Evolutionary conservation across 106 monocot genomes (phyloP), one percentile per base, ranked within the genome.

Genomic region (Posidonia australis): DNA sequence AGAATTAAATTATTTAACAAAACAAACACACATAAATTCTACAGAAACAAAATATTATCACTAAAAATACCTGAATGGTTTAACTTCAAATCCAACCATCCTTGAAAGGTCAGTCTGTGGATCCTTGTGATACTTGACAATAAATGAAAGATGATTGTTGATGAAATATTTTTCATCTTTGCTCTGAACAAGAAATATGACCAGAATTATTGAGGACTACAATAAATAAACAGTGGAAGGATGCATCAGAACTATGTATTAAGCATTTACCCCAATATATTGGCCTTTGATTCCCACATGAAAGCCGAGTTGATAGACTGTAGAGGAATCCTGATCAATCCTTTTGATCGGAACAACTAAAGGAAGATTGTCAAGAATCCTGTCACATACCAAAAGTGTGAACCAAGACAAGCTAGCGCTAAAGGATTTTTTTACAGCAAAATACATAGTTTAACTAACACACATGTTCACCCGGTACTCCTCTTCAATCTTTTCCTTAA

Each of bases 351-450:
- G 81, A 69, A 93, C 89, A 59, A 93, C 86, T 42, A 89, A 68
- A 6, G 89, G 89, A 63, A 93, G 83, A 64, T 93, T 93, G 73
- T 94, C 86, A 22, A 94, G 86, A 68, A 94, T 94, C 93, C 89
- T 89, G 74, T 68, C 58, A 54, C 30, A 53, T 10, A 53, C 45
- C 31, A 64, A n/a, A 71, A 43, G n/a, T 19, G 25, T 14, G 22
- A 29, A 9, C 47, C 20, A 23, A 18, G 12, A 67, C 30, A 0
- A 59, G 23, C 22, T 10, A 26, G 18, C 2, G 7, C 19, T 14
- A 53, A 54, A 16, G 32, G 25, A 18, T 76, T 63, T 62, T 42
- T 10, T 19, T 18, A 20, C 17, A 22, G 16, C 14, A 20, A 31
- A 29, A 29, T 29, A 18, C 19, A 29, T 12, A 10, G 13, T 14